A percentile compares a stretch with the other conserved stretches of the same genome.
Evolutionary conservation across 345 rosid genomes (phyloP).

Genomic region (Acer yangbiense): DNA sequence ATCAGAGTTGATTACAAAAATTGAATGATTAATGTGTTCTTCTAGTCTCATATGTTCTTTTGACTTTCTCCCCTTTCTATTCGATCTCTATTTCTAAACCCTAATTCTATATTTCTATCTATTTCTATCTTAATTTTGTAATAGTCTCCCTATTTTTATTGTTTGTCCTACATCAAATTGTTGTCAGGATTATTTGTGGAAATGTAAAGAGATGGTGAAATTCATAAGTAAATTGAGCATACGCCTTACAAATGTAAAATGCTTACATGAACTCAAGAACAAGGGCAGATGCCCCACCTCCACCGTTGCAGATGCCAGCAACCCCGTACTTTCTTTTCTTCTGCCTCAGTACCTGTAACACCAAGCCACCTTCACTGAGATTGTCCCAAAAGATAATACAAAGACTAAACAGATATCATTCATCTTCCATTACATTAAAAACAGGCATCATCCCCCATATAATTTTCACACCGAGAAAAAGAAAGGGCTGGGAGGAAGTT

Average conservation of each 20-base stretch:
- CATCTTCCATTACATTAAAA: conserved; percentile 5
- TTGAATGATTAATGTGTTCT: too few species aligned
- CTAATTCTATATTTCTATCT: too few species aligned
- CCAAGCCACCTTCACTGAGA: not conserved
- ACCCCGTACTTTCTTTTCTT: conserved; percentile 81
- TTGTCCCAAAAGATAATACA: not conserved
- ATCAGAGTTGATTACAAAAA: too few species aligned
- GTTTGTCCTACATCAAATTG: too few species aligned
- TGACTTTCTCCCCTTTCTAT: too few species aligned
- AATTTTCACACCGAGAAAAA: not conserved
- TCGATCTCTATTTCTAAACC: too few species aligned
- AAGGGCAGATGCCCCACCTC: conserved; percentile 93
- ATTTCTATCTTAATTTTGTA: too few species aligned
- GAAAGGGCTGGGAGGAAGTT: not conserved
- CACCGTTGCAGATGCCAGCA: conserved; percentile 93
- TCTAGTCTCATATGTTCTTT: too few species aligned
- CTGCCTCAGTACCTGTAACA: conserved; percentile 71
- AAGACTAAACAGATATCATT: not conserved
- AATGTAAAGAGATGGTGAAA: not conserved
- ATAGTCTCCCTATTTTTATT: too few species aligned
- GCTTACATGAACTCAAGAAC: conserved; percentile 84
- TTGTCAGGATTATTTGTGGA: not conserved
- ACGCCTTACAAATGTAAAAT: conserved; percentile 29
- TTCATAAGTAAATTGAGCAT: not conserved
- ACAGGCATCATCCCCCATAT: not conserved